Base-by-base conservation (phyloP, 164 flowering plant genomes). In the Warburgia ugandensis region DNA sequence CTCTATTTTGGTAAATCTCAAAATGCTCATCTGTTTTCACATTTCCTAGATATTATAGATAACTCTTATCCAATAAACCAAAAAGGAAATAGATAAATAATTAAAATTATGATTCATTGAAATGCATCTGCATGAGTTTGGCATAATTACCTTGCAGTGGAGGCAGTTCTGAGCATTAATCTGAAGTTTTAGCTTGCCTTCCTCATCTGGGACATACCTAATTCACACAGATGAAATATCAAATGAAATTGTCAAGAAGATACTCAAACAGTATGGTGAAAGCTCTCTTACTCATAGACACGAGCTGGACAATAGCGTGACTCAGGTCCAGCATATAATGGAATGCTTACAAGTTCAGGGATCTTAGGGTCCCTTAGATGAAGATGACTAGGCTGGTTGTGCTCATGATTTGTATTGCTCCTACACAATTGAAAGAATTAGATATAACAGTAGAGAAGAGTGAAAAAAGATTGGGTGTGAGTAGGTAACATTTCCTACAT, bases 371-470 rank as follows among this genome's bases (percentile, higher is more conserved):
- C 83, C 70, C 64, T 79, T 64, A 92, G 65, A 29, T 60, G 88
- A 68, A 89, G 94, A 67, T 89, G 99, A 53, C 84, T 55, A 53
- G 97, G 99, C 62, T 86, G 99, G 60, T 94, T 90, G 51, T 89
- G 95, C 32, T 86, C 99, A 54, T 86, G 99, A 69, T 94, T 94
- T 55, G 96, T 88, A 68, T 82, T 88, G 78, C 96, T 94, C 83
- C 97, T 92, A 48, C 21, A 61, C 4, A 55, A 50, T 23, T 6
- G 57, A 13, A 58, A 45, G 41, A 16, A 53, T 29, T 20, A 20
- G 48, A 31, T n/a, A 45, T 4, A 38, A 5, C n/a, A 43, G 28
- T 4, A 35, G 5, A 28, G 5, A 33, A 11, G 32, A 31, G 33
- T 12, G 36, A 33, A 2, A 39, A n/a, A n/a, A n/a, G n/a, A n/a